A percentile compares a stretch with the other conserved stretches of the same genome.
These are phyloP conservation scores for Populus alba DNA, from an alignment of 345 rosid species.

Conservation along the genomic window DNA sequence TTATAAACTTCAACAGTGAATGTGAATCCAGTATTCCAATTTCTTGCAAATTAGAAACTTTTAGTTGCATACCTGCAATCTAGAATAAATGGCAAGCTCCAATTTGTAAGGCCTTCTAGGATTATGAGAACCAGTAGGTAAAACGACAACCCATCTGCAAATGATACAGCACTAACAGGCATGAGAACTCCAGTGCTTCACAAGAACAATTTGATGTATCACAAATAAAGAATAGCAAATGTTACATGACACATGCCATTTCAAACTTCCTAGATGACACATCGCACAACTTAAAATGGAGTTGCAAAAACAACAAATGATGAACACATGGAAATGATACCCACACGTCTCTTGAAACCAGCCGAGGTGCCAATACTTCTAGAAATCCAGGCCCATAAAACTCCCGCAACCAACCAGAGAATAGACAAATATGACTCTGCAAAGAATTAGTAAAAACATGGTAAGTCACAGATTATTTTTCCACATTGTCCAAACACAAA, in stretches of 20 bases:
- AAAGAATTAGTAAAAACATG: conserved; percentile 5
- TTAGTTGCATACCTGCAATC: conserved; percentile 52
- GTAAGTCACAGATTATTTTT: background rate
- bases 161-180: conserved; percentile 4
- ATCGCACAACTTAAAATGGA: background rate
- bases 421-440: conserved; percentile 73
- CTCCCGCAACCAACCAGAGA: conserved; percentile 96
- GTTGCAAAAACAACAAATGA: background rate
- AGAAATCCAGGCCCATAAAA: conserved; percentile 82
- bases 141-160: conserved; percentile 84
- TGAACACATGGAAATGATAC: conserved; percentile 27
- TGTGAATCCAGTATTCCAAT: background rate
- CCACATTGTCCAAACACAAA: background rate
- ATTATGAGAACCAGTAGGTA: conserved; percentile 79
- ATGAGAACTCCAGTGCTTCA: background rate
- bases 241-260: background rate
- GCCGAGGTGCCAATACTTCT: conserved; percentile 75
- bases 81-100: conserved; percentile 80
- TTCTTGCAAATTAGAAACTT: background rate
- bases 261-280: background rate
- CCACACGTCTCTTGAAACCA: conserved; percentile 85
- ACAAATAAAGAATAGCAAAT: conserved; percentile 2
- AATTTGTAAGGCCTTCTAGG: conserved; percentile 69
- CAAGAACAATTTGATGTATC: background rate
- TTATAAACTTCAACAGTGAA: background rate